These are phyloP conservation scores for Ustilago shanxiensis DNA, from an alignment of 1,284 basidiomycete species.

Conservation along the genomic window DNA sequence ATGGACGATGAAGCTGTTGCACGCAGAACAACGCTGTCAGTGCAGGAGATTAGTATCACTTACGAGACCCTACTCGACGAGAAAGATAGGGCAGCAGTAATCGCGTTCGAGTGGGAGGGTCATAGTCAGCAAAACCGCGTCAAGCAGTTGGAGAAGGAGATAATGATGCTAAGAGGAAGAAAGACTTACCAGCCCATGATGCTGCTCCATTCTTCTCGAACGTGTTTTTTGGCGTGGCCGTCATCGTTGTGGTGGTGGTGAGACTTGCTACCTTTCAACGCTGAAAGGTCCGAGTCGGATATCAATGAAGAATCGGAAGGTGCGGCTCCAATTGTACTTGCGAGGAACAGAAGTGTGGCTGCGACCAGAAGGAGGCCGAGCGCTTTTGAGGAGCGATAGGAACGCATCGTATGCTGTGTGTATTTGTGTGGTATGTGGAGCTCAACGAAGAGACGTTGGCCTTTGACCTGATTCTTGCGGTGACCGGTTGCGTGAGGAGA, in stretches of 20 bases:
- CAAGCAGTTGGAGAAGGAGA: not conserved
- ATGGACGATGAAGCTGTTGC: not conserved
- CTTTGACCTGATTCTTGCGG: not conserved
- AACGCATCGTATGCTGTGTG: slow-evolving; percentile 20
- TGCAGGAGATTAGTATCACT: slow-evolving; percentile 14
- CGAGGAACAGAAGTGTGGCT: slow-evolving; percentile 31
- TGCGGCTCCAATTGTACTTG: slow-evolving; percentile 14
- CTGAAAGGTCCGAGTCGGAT: slow-evolving; percentile 17
- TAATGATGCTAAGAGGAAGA: not conserved
- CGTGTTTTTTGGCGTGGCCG: slow-evolving; percentile 13
- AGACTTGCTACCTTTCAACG: slow-evolving; percentile 13
- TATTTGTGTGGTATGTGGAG: not conserved
- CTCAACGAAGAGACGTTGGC: slow-evolving; percentile 4
- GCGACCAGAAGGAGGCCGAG: slow-evolving; percentile 28
- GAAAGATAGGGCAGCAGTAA: slow-evolving; percentile 18
- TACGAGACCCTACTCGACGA: slow-evolving; percentile 46
- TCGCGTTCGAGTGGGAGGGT: not conserved
- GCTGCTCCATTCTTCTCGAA: slow-evolving; percentile 51
- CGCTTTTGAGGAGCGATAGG: slow-evolving; percentile 21
- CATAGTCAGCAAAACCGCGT: slow-evolving; percentile 12
- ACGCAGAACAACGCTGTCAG: not conserved
- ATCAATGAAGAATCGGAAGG: slow-evolving; percentile 10
- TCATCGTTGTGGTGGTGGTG: slow-evolving; percentile 14
- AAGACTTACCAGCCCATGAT: slow-evolving; percentile 57
- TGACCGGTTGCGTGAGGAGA: not conserved